Percentiles rank a stretch among this genome's conserved stretches.
Evolutionary conservation across 1,139 yeast species (phyloP).

Genomic region (Nakaseomyces sp.): DNA sequence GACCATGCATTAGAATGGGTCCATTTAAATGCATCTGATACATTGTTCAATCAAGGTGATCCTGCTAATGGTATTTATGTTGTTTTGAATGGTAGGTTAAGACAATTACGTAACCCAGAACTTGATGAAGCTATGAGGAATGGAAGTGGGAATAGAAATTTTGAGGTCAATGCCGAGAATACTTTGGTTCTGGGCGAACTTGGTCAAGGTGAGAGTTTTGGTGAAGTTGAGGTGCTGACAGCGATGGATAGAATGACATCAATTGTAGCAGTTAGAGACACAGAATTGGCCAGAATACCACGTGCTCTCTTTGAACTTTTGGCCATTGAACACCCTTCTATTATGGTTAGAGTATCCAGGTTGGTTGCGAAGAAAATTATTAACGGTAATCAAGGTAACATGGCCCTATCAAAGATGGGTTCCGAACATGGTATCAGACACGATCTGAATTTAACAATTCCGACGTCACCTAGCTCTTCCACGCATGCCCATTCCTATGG

Average conservation of each 20-base stretch:
- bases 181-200: slow-evolving; percentile 54
- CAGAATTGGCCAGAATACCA: slow-evolving; percentile 90
- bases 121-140: slow-evolving; percentile 1
- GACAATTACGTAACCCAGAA: slow-evolving; percentile 41
- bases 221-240: slow-evolving; percentile 90
- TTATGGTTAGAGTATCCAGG: slow-evolving; percentile 83
- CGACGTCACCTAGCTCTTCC: slow-evolving; percentile 15
- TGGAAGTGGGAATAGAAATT: not conserved
- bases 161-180: slow-evolving; percentile 1
- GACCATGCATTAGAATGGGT: slow-evolving; percentile 96
- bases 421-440: slow-evolving; percentile 17
- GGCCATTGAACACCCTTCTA: slow-evolving; percentile 77
- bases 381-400: slow-evolving; percentile 11
- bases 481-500: slow-evolving; percentile 13
- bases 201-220: slow-evolving; percentile 91
- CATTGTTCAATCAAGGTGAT: slow-evolving; percentile 73
- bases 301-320: slow-evolving; percentile 78
- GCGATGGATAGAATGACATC: slow-evolving; percentile 67
- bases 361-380: slow-evolving; percentile 70
- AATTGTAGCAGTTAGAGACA: slow-evolving; percentile 81
- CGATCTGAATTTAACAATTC: slow-evolving; percentile 22
- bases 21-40: slow-evolving; percentile 76
- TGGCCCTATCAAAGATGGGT: slow-evolving; percentile 10
- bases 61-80: slow-evolving; percentile 88
- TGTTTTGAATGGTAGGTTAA: slow-evolving; percentile 79